Percentiles rank a stretch among this genome's conserved stretches.
Conservation (phyloP, 495 filamentous ascomycete species). For the Podospora didyma region DNA sequence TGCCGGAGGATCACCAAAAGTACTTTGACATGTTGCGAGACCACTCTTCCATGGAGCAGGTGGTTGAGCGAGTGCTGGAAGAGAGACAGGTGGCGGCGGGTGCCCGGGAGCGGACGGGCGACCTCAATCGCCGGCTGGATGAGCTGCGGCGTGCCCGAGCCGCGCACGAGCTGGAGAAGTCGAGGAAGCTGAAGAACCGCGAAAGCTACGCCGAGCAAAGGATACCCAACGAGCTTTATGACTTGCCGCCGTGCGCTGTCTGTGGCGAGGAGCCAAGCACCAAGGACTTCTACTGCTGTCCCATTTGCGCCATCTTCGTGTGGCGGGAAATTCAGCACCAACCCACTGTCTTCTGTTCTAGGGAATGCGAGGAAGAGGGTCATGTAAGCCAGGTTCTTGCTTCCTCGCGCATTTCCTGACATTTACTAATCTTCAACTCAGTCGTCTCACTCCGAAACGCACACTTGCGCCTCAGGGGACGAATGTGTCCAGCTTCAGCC, state of each 20-base stretch:
- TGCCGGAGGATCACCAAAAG: conserved; percentile 23
- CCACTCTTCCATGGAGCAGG: conserved; percentile 30
- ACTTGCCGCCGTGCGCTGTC: conserved; percentile 34
- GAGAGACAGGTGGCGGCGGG: conserved; percentile 30
- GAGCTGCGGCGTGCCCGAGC: conserved; percentile 40
- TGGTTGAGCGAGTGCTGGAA: conserved; percentile 32
- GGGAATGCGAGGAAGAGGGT: conserved; percentile 35
- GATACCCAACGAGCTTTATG: conserved; percentile 25
- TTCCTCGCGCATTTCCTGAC: conserved; percentile 2
- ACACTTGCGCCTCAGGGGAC: conserved; percentile 21
- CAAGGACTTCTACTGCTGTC: conserved; percentile 32
- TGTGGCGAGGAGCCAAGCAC: conserved; percentile 28
- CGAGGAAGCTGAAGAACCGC: conserved; percentile 27
- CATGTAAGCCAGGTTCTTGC: conserved; percentile 28
- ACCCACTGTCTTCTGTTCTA: conserved; percentile 41
- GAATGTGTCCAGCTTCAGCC: conserved; percentile 17
- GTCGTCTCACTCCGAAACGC: conserved; percentile 17
- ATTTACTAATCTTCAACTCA: background rate
- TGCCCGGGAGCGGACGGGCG: conserved; percentile 31
- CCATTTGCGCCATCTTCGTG: conserved; percentile 36
- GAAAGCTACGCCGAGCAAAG: conserved; percentile 17
- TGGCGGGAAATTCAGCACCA: conserved; percentile 19
- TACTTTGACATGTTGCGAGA: conserved; percentile 39
- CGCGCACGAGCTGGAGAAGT: conserved; percentile 38
- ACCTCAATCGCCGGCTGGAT: conserved; percentile 33